Conservation (phyloP, 768 basidiomycete species). For the Auricularia heimuer region DNA sequence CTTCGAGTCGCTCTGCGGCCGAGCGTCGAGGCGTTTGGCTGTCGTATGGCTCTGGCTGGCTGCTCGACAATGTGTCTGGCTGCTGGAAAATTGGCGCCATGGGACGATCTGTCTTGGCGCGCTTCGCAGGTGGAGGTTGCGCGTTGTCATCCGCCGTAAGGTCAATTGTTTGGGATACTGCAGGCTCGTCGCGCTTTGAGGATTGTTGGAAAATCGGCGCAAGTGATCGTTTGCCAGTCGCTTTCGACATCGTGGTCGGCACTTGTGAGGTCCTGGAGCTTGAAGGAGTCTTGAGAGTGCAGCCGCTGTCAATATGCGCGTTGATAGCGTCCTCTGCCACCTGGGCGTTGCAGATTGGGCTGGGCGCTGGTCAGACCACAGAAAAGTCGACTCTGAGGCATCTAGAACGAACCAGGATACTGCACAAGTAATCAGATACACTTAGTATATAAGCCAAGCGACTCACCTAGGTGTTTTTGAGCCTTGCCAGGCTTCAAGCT, state of each 20-base stretch:
- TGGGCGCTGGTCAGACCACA: slow-evolving; percentile 13
- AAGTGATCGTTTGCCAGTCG: slow-evolving; percentile 19
- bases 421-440: too few relatives aligned
- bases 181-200: slow-evolving; percentile 11
- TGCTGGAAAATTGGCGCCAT: too few relatives aligned
- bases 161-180: slow-evolving; percentile 14
- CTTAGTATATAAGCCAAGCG: too few relatives aligned
- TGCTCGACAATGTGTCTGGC: background rate
- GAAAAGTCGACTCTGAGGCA: too few relatives aligned
- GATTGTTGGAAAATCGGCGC: slow-evolving; percentile 34
- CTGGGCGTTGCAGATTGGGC: slow-evolving; percentile 38
- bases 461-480: too few relatives aligned
- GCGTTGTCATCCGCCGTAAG: slow-evolving; percentile 4
- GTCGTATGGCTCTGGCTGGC: slow-evolving; percentile 4
- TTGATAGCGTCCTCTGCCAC: slow-evolving; percentile 39
- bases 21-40: slow-evolving; percentile 17
- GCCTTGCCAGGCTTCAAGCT: too few relatives aligned
- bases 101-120: slow-evolving; percentile 5
- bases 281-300: slow-evolving; percentile 6
- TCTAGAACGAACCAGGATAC: too few relatives aligned
- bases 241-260: slow-evolving; percentile 12
- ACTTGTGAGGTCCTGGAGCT: slow-evolving; percentile 6
- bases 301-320: slow-evolving; percentile 36
- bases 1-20: slow-evolving; percentile 16
- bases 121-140: slow-evolving; percentile 2